Evolutionary conservation across 345 rosid species (phyloP), one percentile per base, ranked within the genome.

Genomic region (Lagerstroemia speciosa): DNA sequence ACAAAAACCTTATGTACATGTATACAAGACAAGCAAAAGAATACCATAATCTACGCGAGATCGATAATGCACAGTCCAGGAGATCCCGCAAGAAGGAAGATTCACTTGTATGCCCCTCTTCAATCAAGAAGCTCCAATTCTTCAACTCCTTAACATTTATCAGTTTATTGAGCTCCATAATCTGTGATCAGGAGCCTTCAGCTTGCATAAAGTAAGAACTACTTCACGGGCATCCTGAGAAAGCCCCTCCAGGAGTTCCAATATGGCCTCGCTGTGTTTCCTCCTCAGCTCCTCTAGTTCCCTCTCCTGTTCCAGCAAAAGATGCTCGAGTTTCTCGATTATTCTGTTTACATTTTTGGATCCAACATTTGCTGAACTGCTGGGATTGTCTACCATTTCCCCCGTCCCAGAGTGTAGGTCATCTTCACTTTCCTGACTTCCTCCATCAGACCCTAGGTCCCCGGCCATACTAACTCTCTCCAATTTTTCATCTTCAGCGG

Each of bases 201-300:
- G 52, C 72, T 80, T 80, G 75, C 83, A 86, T 31, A 70, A 66
- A 45, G 69, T 63, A 57, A 86, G 78, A 71, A 88, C 87, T 76
- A 74, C 75, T 75, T 75, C 75, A 67, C 78, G 72, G 32, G 74
- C 78, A 66, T 91, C 90, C 10, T 80, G 84, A 66, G 89, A 68
- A 63, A 86, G 76, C 71, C 84, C 88, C 55, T 81, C 83, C 70
- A 94, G 73, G 69, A 89, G 76, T 27, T 85, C 84, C n/a, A 74
- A 73, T 71, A 89, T 80, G 27, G 77, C 81, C 53, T 71, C 69
- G 65, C 78, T 77, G 67, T 94, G 97, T 76, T 82, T 79, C 77
- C 75, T 82, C 74, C 78, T 81, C 45, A 87, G 73, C 78, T 89
- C 87, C 57, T 85, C 86, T 66, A 91, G 71, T 67, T 94, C 96